phyloP scores from a whole-genome alignment of 164 flowering plant species.

The grape (Vitis vinifera) region ASM3070453v1 NC_081805.1:25482501-25483000 shows the following conservation, averaged over 20 bases:
- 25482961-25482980: slow-evolving; percentile 93
- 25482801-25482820: slow-evolving; percentile 77
- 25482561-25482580: slow-evolving; percentile 70
- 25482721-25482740: slow-evolving; percentile 90
- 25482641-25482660: slow-evolving; percentile 93
- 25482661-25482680: slow-evolving; percentile 90
- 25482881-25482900: slow-evolving; percentile 62
- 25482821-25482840: slow-evolving; percentile 88
- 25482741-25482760: slow-evolving; percentile 85
- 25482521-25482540: slow-evolving; percentile 81
- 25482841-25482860: slow-evolving; percentile 90
- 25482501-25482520: slow-evolving; percentile 73
- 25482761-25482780: slow-evolving; percentile 82
- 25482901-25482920: slow-evolving; percentile 97
- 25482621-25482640: slow-evolving; percentile 82
- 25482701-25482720: slow-evolving; percentile 78
- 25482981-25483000: slow-evolving; percentile 51
- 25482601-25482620: slow-evolving; percentile 72
- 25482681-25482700: slow-evolving; percentile 64
- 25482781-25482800: slow-evolving; percentile 74
- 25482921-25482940: slow-evolving; percentile 79
- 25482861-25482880: slow-evolving; percentile 72
- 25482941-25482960: slow-evolving; percentile 76
- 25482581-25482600: slow-evolving; percentile 81
- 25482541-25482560: slow-evolving; percentile 91